Conservation (phyloP, 768 basidiomycete genomes). For the Lanmaoa pseudosensibilis region DNA sequence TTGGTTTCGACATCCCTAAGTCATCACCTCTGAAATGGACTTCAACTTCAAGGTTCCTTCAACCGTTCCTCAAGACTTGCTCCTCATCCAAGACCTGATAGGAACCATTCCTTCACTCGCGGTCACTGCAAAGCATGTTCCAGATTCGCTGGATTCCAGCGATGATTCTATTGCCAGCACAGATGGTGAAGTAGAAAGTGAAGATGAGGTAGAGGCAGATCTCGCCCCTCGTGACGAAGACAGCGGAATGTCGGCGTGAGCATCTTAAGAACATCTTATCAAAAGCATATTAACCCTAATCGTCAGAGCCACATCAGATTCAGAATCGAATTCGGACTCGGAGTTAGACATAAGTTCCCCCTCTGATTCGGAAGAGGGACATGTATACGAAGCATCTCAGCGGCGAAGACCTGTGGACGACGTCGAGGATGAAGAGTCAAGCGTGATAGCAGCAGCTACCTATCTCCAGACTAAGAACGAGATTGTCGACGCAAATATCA, state of each 20-base stretch:
- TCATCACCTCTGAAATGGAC: slow-evolving; percentile 22
- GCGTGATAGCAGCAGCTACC: slow-evolving; percentile 38
- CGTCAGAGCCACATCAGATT: slow-evolving; percentile 30
- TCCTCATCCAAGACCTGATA: slow-evolving; percentile 69
- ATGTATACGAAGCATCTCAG: slow-evolving; percentile 3
- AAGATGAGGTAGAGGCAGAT: slow-evolving; percentile 72
- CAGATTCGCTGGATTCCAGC: slow-evolving; percentile 20
- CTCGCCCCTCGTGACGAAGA: slow-evolving; percentile 48
- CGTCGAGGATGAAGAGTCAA: slow-evolving; percentile 55
- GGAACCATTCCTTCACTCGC: slow-evolving; percentile 31
- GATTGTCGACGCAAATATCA: slow-evolving; percentile 54
- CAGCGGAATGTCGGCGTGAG: slow-evolving; percentile 26
- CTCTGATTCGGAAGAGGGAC: slow-evolving; percentile 23
- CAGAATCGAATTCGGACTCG: slow-evolving; percentile 43
- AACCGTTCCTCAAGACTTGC: slow-evolving; percentile 68
- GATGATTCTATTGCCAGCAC: slow-evolving; percentile 57
- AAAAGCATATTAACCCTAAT: slow-evolving; percentile 19
- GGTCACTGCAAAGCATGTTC: neutral
- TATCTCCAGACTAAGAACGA: slow-evolving; percentile 74
- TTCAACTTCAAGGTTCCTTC: slow-evolving; percentile 58
- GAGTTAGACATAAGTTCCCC: slow-evolving; percentile 21
- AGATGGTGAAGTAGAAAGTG: slow-evolving; percentile 55
- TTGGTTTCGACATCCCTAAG: neutral
- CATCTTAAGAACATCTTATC: neutral
- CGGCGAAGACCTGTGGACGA: slow-evolving; percentile 20